Base-by-base conservation (phyloP, 371 early-diverging fungal genomes). In the Globomyces sp. region DNA sequence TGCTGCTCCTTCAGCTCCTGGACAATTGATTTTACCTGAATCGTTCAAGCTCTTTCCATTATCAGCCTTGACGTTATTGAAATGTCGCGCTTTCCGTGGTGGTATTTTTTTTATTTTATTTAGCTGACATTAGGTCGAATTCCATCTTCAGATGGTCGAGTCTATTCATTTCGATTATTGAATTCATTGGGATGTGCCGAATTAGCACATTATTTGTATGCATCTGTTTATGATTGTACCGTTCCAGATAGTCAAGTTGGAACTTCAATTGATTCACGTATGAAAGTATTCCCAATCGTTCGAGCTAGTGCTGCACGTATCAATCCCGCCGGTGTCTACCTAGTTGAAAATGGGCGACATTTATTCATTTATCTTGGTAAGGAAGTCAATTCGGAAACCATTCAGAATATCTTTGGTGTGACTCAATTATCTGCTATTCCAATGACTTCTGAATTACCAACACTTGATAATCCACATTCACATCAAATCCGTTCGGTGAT, bases 21-120 rank as follows among this genome's bases (percentile, higher is more conserved):
- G 96, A 40, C 98, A 97, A 77, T 83, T 98, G 4, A 96, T 98
- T 61, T 78, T 98, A 55, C 98, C 99, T 4, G 99, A 98, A 71
- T 87, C 93, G 0, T 94, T 90, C 81, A 98, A 98, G 77, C 81
- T 98, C 63, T 83, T 91, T 62, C 98, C 99, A n/a, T 79, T 98
- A 43, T 95, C 91, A 78, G 79, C 88, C 2, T 85, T 96, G 47
- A 80, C 92, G 13, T 71, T 98, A 61, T 84, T 92, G 37, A 96
- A 96, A 70, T 85, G 86, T 51, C 79, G 77, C 13, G 86, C 90
- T 0, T 78, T 96, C 62, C 86, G 92, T 49, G 80, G 76, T 61
- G 89, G 89, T 82, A 77, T 68, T 67, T 60, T 62, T 2, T 49
- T 11, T 11, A n/a, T n/a, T 11, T 49, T 34, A n/a, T n/a, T n/a